Conservation (phyloP, 495 filamentous ascomycete genomes). For the Entonaema liquescens region DNA sequence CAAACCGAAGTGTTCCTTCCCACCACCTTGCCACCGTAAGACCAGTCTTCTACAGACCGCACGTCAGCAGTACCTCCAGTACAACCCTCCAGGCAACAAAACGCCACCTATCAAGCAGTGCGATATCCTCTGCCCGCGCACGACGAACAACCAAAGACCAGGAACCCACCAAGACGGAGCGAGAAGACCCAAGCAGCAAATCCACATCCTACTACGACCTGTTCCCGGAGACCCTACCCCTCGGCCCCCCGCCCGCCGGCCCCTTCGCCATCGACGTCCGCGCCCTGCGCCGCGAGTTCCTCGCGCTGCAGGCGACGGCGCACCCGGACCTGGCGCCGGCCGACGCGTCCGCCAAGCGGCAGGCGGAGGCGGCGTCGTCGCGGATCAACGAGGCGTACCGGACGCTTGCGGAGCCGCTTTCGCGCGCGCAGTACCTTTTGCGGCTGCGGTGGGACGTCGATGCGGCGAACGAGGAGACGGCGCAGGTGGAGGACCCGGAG, state of each 20-base stretch:
- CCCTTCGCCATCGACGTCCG: slow-evolving; percentile 76
- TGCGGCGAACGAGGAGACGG: slow-evolving; percentile 76
- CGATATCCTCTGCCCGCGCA: slow-evolving; percentile 11
- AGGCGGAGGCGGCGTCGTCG: slow-evolving; percentile 76
- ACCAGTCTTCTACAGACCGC: neutral
- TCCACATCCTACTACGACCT: slow-evolving; percentile 77
- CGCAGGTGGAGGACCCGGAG: slow-evolving; percentile 73
- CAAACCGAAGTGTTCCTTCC: neutral
- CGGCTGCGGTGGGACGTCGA: slow-evolving; percentile 71
- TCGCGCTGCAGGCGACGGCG: slow-evolving; percentile 77
- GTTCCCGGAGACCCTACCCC: slow-evolving; percentile 83
- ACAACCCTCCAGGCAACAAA: slow-evolving; percentile 2
- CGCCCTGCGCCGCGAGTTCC: slow-evolving; percentile 81
- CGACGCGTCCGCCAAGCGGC: slow-evolving; percentile 44
- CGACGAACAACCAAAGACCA: neutral
- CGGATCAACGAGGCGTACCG: slow-evolving; percentile 89
- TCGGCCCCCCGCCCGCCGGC: slow-evolving; percentile 78
- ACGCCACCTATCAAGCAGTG: slow-evolving; percentile 14
- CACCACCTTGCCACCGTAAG: neutral
- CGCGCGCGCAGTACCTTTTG: slow-evolving; percentile 85
- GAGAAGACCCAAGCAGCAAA: slow-evolving; percentile 45
- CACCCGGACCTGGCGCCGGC: slow-evolving; percentile 74
- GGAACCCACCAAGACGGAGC: neutral
- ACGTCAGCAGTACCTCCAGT: neutral
- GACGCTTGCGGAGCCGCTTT: slow-evolving; percentile 77